These are phyloP conservation scores for Abrus pulchellus DNA, from an alignment of 306 rosid genomes.

Conservation along the genomic window DNA sequence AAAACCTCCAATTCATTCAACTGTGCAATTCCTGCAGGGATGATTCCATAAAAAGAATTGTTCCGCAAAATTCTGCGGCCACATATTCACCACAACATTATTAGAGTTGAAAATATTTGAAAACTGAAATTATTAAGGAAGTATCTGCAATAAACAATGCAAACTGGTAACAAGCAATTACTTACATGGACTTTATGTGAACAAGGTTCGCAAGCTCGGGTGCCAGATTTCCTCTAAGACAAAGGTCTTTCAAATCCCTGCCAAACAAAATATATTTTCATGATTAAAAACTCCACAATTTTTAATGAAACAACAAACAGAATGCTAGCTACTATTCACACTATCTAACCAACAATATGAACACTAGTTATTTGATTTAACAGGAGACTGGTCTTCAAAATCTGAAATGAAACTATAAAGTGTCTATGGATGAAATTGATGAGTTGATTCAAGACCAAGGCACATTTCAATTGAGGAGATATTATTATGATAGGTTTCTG, in stretches of 20 bases:
- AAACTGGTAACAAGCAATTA: constrained; percentile 32
- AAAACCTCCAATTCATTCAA: constrained; percentile 86
- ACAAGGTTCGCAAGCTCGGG: constrained; percentile 71
- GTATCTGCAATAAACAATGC: constrained; percentile 1
- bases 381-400: not conserved
- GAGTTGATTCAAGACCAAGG: constrained; percentile 21
- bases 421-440: not conserved
- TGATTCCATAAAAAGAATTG: constrained; percentile 74
- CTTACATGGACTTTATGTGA: constrained; percentile 85
- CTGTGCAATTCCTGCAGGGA: constrained; percentile 69
- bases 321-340: not conserved
- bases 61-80: constrained; percentile 86
- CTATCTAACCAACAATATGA: constrained; percentile 29
- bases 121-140: constrained; percentile 14
- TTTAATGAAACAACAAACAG: not conserved
- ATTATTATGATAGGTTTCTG: not conserved
- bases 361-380: constrained; percentile 21
- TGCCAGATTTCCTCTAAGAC: constrained; percentile 79
- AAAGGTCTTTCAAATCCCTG: constrained; percentile 85
- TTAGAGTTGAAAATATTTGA: constrained; percentile 38
- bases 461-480: constrained; percentile 22
- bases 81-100: constrained; percentile 33
- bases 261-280: constrained; percentile 35
- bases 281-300: constrained; percentile 17
- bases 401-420: constrained; percentile 3